Evolutionary conservation across 2,329 filamentous ascomycete species (phyloP).

Genomic region (Neodidymelliopsis sp.): DNA sequence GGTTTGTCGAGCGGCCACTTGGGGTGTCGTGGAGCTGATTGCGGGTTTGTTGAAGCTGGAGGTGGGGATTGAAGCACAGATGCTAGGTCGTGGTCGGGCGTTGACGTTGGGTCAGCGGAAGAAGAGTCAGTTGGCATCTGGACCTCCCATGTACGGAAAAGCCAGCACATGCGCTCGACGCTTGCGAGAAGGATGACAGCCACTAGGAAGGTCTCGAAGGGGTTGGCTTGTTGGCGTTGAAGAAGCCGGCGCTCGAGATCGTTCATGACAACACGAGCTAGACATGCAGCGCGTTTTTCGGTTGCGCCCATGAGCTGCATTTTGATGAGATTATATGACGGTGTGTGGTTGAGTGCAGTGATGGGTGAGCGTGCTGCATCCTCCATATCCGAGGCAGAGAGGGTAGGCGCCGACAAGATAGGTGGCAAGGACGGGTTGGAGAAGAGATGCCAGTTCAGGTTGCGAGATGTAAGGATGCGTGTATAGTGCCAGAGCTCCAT

Average conservation of each 20-base stretch:
- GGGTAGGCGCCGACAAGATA: slow-evolving; percentile 39
- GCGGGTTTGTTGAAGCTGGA: slow-evolving; percentile 13
- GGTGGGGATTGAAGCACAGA: slow-evolving; percentile 31
- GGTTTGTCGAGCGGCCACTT: slow-evolving; percentile 63
- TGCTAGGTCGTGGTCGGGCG: slow-evolving; percentile 26
- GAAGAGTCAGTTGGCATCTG: slow-evolving; percentile 2
- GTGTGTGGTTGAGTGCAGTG: slow-evolving; percentile 41
- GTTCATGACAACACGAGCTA: slow-evolving; percentile 64
- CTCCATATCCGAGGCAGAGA: slow-evolving; percentile 42
- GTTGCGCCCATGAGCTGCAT: slow-evolving; percentile 63
- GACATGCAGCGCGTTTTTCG: slow-evolving; percentile 61
- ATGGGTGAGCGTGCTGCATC: slow-evolving; percentile 39
- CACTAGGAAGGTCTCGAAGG: slow-evolving; percentile 67
- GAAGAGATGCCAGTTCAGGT: slow-evolving; percentile 58
- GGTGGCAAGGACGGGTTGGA: slow-evolving; percentile 53
- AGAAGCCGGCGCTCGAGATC: slow-evolving; percentile 67
- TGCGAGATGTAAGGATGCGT: slow-evolving; percentile 59
- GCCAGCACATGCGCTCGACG: slow-evolving; percentile 66
- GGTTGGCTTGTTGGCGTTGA: slow-evolving; percentile 63
- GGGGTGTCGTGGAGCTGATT: slow-evolving; percentile 27
- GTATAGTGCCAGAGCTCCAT: slow-evolving; percentile 66
- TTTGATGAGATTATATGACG: slow-evolving; percentile 60
- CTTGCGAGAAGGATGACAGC: slow-evolving; percentile 66
- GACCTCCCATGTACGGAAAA: slow-evolving; percentile 62
- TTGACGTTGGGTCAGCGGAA: neutral